A percentile compares a stretch with the other conserved stretches of the same genome.
phyloP scores from a whole-genome alignment of 1,139 yeast species.

The Pichia sp. region DNA sequence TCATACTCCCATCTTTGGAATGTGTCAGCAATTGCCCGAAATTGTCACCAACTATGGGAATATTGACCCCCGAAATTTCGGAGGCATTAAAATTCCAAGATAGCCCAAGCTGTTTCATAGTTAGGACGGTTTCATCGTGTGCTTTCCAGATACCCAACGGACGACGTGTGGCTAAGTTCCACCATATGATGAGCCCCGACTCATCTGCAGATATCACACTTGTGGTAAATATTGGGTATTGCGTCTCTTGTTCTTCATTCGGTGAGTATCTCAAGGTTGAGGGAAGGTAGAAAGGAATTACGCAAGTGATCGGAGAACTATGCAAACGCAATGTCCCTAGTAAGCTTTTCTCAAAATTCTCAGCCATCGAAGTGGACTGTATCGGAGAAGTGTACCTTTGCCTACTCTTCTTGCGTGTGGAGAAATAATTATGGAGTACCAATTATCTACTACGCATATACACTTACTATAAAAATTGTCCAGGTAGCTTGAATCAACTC shows the following conservation, averaged over 20 bases:
- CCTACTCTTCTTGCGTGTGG: no score
- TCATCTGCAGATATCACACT: slow-evolving; percentile 32
- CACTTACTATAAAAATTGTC: no score
- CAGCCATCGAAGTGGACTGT: no score
- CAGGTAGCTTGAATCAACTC: no score
- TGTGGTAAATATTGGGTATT: slow-evolving; percentile 13
- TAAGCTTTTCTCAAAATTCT: slow-evolving; percentile 4
- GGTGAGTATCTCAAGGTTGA: slow-evolving; percentile 7
- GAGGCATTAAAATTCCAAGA: slow-evolving; percentile 18
- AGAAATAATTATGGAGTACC: no score
- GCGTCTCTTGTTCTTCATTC: not conserved
- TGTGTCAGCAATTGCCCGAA: slow-evolving; percentile 39
- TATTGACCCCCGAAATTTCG: no score
- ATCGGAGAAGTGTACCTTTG: no score
- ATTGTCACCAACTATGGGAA: not conserved
- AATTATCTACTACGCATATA: no score
- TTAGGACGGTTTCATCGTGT: slow-evolving; percentile 37
- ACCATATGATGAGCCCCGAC: slow-evolving; percentile 42
- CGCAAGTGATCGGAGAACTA: slow-evolving; percentile 7
- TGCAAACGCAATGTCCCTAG: slow-evolving; percentile 13
- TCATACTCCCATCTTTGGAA: slow-evolving; percentile 45
- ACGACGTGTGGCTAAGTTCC: slow-evolving; percentile 42
- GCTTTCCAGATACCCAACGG: slow-evolving; percentile 43
- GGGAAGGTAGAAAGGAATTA: slow-evolving; percentile 13
- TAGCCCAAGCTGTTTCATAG: slow-evolving; percentile 35